Evolutionary conservation across 257 asterid genomes (phyloP), one percentile per base, ranked within the genome.

Genomic region (Ilex aquifolium): DNA sequence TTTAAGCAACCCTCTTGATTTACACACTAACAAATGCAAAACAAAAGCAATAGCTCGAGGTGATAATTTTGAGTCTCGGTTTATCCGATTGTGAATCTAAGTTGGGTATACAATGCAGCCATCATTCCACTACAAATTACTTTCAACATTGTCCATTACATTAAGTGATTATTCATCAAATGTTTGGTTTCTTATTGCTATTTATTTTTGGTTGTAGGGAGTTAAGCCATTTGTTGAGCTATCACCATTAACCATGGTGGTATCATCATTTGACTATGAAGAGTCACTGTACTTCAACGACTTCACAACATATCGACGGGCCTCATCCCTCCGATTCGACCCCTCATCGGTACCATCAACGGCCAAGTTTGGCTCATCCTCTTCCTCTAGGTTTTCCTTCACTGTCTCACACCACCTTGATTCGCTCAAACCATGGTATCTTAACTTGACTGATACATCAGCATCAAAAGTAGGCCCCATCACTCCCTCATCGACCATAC

Each of bases 341-440:
- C 68, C 89, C 2, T 74, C 91, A 1, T 73, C 86, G 0, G 59
- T 74, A 8, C 60, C 81, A 3, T 82, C 89, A 5, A 44, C 82
- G 13, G 69, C 80, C 42, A 84, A 81, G 66, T 75, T 78, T 10
- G 98, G 96, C 10, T 64, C 95, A 3, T 85, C 95, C 72, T 79
- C 97, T 4, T 93, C 99, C 6, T 79, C 97, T 0, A 74, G 99
- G 49, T 92, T 92, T 54, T 72, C 99, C 0, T 92, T 92, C 75
- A 89, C 95, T 0, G 99, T 92, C 3, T 81, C 96, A 0, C 99
- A 83, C 21, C 95, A 85, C 16, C 74, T 79, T 52, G 96, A 92
- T 62, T 85, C 99, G 0, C 56, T 92, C 52, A 93, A 93, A 29
- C 99, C 99, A 0, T 93, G 99, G 99, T 74, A 87, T 68, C 84